Conservation (phyloP, 768 basidiomycete species). For the Tylopilus plumbeoviolaceoides region DNA sequence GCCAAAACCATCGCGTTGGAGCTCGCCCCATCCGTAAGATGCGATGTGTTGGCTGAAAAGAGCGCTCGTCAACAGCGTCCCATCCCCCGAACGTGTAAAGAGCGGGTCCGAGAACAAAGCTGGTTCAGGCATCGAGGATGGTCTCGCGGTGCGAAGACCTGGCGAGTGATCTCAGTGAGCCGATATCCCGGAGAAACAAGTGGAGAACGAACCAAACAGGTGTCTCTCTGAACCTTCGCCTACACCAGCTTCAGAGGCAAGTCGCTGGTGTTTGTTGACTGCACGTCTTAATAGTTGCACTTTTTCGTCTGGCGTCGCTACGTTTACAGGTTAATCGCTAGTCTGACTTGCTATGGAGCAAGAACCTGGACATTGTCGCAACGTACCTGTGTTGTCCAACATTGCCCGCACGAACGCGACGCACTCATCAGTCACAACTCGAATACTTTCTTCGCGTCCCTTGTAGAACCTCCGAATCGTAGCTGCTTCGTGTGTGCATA, state of each 20-base stretch:
- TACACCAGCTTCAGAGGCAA: conserved; percentile 60
- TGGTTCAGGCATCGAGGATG: conserved; percentile 60
- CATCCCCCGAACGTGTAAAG: conserved; percentile 65
- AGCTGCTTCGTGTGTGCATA: conserved; percentile 92
- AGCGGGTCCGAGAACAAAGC: conserved; percentile 75
- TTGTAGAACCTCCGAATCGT: conserved; percentile 82
- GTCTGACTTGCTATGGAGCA: not conserved
- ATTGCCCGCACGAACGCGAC: no score
- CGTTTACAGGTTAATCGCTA: not conserved
- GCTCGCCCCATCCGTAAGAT: conserved; percentile 95
- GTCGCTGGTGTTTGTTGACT: conserved; percentile 54
- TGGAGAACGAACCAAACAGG: conserved; percentile 59
- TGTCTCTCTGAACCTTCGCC: conserved; percentile 85
- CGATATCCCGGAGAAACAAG: not conserved
- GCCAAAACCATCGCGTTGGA: conserved; percentile 91
- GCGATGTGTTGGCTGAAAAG: conserved; percentile 80
- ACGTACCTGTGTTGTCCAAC: conserved; percentile 34
- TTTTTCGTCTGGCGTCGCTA: conserved; percentile 37
- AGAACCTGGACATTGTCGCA: not conserved
- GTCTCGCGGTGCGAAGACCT: conserved; percentile 71
- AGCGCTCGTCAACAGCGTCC: conserved; percentile 89
- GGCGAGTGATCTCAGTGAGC: not conserved
- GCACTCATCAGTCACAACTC: conserved; percentile 67
- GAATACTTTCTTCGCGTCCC: conserved; percentile 91
- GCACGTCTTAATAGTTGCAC: conserved; percentile 56